Conservation (phyloP, 148 eudicot genomes). For the Persicaria tinctoria region DNA sequence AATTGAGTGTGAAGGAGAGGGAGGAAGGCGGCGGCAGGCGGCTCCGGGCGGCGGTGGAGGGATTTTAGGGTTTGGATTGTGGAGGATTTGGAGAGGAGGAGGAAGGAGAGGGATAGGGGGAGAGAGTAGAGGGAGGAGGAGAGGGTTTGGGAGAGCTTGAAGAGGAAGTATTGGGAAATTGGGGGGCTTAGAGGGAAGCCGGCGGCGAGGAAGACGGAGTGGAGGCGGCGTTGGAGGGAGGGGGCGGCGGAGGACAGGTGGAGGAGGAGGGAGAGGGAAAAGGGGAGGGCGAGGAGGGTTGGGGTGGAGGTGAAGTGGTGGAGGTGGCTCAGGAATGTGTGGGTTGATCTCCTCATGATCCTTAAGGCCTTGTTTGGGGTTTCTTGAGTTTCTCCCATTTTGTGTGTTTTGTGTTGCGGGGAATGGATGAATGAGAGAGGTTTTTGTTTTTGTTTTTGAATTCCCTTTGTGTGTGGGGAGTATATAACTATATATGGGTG, state of each 20-base stretch:
- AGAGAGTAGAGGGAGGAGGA: slow-evolving; percentile 33
- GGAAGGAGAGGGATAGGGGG: slow-evolving; percentile 59
- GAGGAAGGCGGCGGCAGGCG: background rate
- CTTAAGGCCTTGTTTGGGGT: slow-evolving; percentile 14
- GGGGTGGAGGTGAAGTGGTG: slow-evolving; percentile 51
- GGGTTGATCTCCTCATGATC: slow-evolving; percentile 54
- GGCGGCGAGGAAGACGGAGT: slow-evolving; percentile 37
- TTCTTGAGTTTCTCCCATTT: background rate
- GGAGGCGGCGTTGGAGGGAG: slow-evolving; percentile 29
- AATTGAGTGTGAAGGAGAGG: slow-evolving; percentile 32
- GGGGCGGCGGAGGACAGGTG: slow-evolving; percentile 30
- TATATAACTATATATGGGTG: background rate
- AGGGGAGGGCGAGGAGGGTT: slow-evolving; percentile 43
- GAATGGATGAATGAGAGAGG: background rate
- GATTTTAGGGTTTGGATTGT: slow-evolving; percentile 29
- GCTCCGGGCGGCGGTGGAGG: background rate
- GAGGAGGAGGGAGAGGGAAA: slow-evolving; percentile 40
- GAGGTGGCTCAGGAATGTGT: slow-evolving; percentile 43
- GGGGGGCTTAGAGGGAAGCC: slow-evolving; percentile 42
- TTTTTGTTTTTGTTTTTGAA: no score
- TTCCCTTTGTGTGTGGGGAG: background rate
- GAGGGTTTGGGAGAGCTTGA: slow-evolving; percentile 67
- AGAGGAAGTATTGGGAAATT: slow-evolving; percentile 34
- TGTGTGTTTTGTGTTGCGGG: background rate
- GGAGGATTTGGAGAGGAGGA: slow-evolving; percentile 61